A percentile compares a stretch with the other conserved stretches of the same genome.
phyloP scores from a whole-genome alignment of 768 basidiomycete species.

The Lactarius psammicola region DNA sequence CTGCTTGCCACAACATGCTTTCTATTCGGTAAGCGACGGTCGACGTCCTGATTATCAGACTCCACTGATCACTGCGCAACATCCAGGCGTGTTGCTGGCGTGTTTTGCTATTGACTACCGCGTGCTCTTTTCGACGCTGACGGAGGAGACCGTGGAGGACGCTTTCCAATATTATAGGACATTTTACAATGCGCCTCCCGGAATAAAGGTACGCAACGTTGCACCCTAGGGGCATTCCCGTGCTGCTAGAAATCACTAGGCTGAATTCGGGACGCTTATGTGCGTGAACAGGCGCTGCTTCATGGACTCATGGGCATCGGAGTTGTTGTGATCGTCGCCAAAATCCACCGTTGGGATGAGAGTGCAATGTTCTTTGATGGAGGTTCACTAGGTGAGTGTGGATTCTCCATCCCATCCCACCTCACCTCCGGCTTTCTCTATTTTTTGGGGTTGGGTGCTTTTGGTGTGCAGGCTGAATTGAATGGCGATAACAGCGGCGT shows the following conservation, averaged over 20 bases:
- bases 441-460: neutral
- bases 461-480: neutral
- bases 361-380: constrained; percentile 96
- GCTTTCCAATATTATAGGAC: constrained; percentile 89
- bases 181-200: constrained; percentile 90
- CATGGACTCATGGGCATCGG: constrained; percentile 84
- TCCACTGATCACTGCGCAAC: constrained; percentile 11
- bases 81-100: constrained; percentile 80
- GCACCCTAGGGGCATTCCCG: constrained; percentile 1
- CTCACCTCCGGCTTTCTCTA: constrained; percentile 2
- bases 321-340: constrained; percentile 68
- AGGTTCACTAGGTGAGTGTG: constrained; percentile 70
- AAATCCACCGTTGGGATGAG: constrained; percentile 86
- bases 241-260: neutral
- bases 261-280: constrained; percentile 1
- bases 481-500: constrained; percentile 50
- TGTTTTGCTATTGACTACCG: constrained; percentile 87
- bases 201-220: constrained; percentile 72
- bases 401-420: neutral
- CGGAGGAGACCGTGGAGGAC: constrained; percentile 64
- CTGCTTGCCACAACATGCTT: constrained; percentile 85
- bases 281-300: constrained; percentile 64
- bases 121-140: constrained; percentile 67
- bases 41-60: constrained; percentile 3
- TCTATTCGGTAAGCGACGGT: constrained; percentile 67